Evolutionary conservation across 176 grass and related monocot species (phyloP).

Genomic region (Elaeis guineensis): DNA sequence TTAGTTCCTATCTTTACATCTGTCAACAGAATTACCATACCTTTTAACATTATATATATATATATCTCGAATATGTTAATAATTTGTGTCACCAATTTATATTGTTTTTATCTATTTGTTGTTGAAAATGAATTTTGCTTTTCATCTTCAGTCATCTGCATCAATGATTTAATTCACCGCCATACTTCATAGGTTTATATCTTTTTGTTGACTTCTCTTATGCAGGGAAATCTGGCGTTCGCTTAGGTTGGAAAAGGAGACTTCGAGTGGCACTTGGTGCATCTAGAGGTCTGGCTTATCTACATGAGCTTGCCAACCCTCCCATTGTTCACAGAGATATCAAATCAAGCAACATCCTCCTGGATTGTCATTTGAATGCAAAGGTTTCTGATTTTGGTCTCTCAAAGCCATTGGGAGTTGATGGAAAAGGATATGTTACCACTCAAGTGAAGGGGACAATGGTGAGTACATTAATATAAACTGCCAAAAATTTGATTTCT

Average conservation of each 20-base stretch:
- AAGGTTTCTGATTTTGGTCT: constrained; percentile 15
- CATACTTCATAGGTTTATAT: too few relatives aligned
- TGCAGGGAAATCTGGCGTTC: not conserved
- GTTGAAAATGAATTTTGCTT: too few relatives aligned
- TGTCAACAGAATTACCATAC: too few relatives aligned
- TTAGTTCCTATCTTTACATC: too few relatives aligned
- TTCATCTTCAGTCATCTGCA: too few relatives aligned
- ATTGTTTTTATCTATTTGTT: too few relatives aligned
- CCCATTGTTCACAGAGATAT: constrained; percentile 6
- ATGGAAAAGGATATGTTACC: not conserved
- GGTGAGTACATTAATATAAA: not conserved
- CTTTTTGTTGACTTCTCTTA: not conserved
- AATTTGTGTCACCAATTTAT: too few relatives aligned
- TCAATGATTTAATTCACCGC: too few relatives aligned
- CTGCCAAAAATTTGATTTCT: too few relatives aligned
- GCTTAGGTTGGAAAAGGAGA: not conserved
- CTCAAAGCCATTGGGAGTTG: not conserved
- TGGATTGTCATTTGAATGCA: not conserved
- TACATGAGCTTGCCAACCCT: constrained; percentile 1
- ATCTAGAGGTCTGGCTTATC: constrained; percentile 1
- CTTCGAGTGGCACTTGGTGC: not conserved
- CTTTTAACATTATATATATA: too few relatives aligned
- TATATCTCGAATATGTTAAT: too few relatives aligned
- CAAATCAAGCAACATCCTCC: constrained; percentile 9
- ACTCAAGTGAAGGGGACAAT: constrained; percentile 7